Evolutionary conservation across 805 yeast species (phyloP), one percentile per base, ranked within the genome.

Genomic region (Tetrapisispora phaffii): DNA sequence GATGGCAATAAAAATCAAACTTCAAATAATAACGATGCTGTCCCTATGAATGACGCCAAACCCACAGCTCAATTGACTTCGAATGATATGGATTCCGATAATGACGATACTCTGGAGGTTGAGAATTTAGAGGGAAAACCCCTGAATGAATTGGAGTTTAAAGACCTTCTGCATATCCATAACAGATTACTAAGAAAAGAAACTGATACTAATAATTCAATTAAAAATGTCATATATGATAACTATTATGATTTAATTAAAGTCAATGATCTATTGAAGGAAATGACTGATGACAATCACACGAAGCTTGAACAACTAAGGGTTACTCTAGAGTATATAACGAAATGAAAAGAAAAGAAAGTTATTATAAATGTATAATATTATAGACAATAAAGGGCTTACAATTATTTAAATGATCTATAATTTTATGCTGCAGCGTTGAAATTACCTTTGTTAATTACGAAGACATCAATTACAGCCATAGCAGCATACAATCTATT

Each of bases 401-500:
- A 22, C 5, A 22, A 10, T 4, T 22, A 35, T 21, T 35, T 21
- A 10, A 31, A 15, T 31, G 10, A 20, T 23, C 10, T 29, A 15
- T 15, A 16, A 13, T 19, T n/a, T 39, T 31, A 29, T 39, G 35
- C 28, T 21, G 21, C 29, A 29, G 19, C 24, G 24, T 52, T 46
- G 49, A 73, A 76, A 47, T 78, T 72, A 42, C 95, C 95, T 63
- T 84, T 82, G 67, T 87, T 85, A 42, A 83, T 73, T 7, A 93
- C 95, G 63, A 90, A 87, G 0, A 83, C 88, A 55, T 93, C 97
- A 37, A 93, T 71, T 1, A 80, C 95, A 12, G 97, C 89, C 70
- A 93, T 85, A 24, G 97, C 97, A 39, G 98, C 95, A 61, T 93
- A 93, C 21, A 93, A 68, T 65, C 98, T 76, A 69, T 93, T 93